These are phyloP conservation scores for Crithidia acanthocephali DNA, from an alignment of 208 protist species.

Conservation along the genomic window DNA sequence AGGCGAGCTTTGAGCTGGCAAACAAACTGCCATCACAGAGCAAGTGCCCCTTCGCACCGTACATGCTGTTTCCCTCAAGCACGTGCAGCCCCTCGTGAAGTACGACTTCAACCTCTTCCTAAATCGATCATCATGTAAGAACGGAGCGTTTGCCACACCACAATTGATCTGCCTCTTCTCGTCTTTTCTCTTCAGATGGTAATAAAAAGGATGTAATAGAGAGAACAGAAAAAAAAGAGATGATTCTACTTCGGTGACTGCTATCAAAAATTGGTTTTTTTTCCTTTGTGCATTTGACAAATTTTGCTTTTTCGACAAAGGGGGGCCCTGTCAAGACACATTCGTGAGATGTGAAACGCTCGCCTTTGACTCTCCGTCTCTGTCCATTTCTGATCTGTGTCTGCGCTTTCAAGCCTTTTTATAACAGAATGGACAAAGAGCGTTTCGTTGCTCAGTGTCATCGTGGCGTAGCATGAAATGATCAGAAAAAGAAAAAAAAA, in stretches of 20 bases:
- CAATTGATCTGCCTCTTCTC: not conserved
- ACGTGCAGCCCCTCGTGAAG: no score
- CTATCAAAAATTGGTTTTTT: constrained; percentile 14
- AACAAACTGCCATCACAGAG: no score
- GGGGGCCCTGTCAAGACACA: not conserved
- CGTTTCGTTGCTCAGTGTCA: not conserved
- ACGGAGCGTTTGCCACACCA: not conserved
- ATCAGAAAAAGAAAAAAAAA: constrained; percentile 4
- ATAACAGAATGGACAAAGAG: not conserved
- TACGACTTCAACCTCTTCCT: no score
- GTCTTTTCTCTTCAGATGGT: constrained; percentile 13
- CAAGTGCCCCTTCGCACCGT: no score
- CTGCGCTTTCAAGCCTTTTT: no score
- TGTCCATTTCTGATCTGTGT: not conserved
- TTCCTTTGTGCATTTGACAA: constrained; percentile 1
- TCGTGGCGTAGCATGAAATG: not conserved
- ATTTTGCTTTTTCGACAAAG: not conserved
- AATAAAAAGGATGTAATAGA: constrained; percentile 22
- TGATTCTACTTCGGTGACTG: constrained; percentile 12
- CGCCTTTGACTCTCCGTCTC: not conserved
- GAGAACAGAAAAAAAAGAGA: constrained; percentile 22
- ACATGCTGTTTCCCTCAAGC: no score
- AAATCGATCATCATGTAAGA: not conserved
- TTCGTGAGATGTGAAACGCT: constrained; percentile 11
- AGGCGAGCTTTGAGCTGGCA: no score